These are phyloP conservation scores for Boletus pseudo-olivaceus DNA, from an alignment of 768 basidiomycete species.

Conservation along the genomic window DNA sequence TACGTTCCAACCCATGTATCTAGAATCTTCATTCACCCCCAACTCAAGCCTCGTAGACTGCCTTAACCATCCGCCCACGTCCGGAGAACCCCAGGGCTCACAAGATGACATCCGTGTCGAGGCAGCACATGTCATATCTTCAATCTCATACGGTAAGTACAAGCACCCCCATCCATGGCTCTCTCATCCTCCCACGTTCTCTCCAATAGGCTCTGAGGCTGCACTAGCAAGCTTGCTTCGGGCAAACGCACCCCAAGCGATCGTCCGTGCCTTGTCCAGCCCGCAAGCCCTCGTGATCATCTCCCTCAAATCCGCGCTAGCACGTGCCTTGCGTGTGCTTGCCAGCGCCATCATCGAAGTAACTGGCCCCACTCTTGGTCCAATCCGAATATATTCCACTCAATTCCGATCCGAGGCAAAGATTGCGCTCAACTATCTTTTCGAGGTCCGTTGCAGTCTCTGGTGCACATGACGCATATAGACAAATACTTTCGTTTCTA, in stretches of 20 bases:
- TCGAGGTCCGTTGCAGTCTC: conserved; percentile 42
- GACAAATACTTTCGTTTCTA: conserved; percentile 21
- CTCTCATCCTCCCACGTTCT: neutral
- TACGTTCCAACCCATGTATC: conserved; percentile 29
- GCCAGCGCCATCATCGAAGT: conserved; percentile 60
- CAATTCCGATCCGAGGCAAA: conserved; percentile 51
- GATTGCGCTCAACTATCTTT: conserved; percentile 54
- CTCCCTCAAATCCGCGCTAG: conserved; percentile 51
- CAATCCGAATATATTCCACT: conserved; percentile 37
- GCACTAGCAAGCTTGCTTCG: conserved; percentile 56
- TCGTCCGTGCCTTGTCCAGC: conserved; percentile 59
- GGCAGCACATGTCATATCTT: conserved; percentile 72
- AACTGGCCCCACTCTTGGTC: conserved; percentile 69
- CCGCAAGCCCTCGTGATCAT: conserved; percentile 33
- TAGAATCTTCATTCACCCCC: neutral
- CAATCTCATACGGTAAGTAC: conserved; percentile 61
- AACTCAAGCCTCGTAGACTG: conserved; percentile 57
- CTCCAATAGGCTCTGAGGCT: conserved; percentile 51
- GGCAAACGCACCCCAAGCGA: conserved; percentile 54
- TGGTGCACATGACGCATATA: neutral
- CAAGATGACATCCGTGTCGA: conserved; percentile 60
- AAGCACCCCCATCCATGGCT: neutral
- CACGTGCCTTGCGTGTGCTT: conserved; percentile 60
- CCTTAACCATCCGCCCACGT: conserved; percentile 41
- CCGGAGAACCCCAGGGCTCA: conserved; percentile 34